Evolutionary conservation across 371 early-diverging fungal genomes (phyloP).

Genomic region (Mucor plumbeus): DNA sequence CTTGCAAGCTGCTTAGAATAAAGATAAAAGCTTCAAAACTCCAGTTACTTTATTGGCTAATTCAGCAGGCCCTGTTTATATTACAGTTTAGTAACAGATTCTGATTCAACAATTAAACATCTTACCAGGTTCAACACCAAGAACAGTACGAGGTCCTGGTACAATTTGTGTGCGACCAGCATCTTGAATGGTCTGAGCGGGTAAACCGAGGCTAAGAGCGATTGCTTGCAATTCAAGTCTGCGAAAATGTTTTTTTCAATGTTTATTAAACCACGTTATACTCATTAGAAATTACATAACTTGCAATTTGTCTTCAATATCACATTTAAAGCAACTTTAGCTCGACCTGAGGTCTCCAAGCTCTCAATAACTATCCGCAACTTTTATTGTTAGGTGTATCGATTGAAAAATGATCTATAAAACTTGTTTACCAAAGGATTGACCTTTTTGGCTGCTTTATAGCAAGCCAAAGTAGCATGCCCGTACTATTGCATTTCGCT

Average conservation of each 20-base stretch:
- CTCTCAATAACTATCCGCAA: conserved; percentile 49
- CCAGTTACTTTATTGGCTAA: conserved; percentile 82
- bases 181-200: conserved; percentile 87
- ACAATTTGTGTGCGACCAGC: conserved; percentile 99
- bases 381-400: not conserved
- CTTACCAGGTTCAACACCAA: conserved; percentile 94
- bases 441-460: conserved; percentile 63
- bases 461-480: conserved; percentile 92
- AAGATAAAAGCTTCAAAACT: conserved; percentile 74
- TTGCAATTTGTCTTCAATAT: conserved; percentile 82
- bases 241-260: too few species aligned
- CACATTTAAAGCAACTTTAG: conserved; percentile 88
- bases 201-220: conserved; percentile 75
- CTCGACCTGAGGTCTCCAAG: conserved; percentile 83
- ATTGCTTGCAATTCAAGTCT: conserved; percentile 75
- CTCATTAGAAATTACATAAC: conserved; percentile 6
- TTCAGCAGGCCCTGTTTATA: conserved; percentile 67
- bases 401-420: not conserved
- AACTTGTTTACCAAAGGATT: conserved; percentile 56
- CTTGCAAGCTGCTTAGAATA: too few species aligned
- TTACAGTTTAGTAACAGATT: not conserved
- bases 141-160: conserved; percentile 94
- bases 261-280: not conserved
- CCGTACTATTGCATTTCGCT: conserved; percentile 65
- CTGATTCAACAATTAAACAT: not conserved